Evolutionary conservation across 371 early-diverging fungal species (phyloP), one percentile per base, ranked within the genome.

Genomic region (Zopfochytrium polystomum): DNA sequence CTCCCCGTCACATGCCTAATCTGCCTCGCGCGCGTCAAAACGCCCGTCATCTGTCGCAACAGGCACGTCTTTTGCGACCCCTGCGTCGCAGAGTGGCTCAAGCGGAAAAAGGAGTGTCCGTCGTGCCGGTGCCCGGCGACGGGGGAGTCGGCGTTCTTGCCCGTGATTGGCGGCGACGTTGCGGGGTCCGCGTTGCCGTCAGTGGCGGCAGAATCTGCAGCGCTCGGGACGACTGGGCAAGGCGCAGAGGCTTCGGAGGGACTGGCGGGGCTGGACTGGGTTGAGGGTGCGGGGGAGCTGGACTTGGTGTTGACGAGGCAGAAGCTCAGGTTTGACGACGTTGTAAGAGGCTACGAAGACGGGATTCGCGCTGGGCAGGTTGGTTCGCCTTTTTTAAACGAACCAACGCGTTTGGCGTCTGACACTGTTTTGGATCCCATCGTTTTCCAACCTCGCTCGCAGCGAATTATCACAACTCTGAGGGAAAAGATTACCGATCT

Each of bases 1-100:
- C 46, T 56, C 43, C 29, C 57, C 5, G 20, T 56, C 46, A 13
- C 57, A 3, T 56, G 57, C 57, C 27, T 15, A 7, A 56, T 56
- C 3, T 56, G 57, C 46, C 26, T 56, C 5, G 46, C 25, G 9
- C 20, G 43, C 11, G 57, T 56, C 5, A 20, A 44, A 20, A 23
- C 26, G 6, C 55, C 58, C 25, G 48, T 30, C 56, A 33, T 62
- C 20, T 62, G 55, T 55, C 47, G 7, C 18, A 62, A 51, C 32
- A 23, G 38, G 1, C 55, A 54, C 25, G 2, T 47, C 18, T 25
- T 46, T 20, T 56, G 57, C 45, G 35, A 35, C 1, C n/a, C 5
- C 25, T 56, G 57, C 46, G 29, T 56, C 15, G 13, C 23, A 3
- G 27, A 42, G 29, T 56, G 57, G 57, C 29, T 56, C 18, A 44